Evolutionary conservation across 768 basidiomycete genomes (phyloP).

Genomic region (Neoboletus magnificus): DNA sequence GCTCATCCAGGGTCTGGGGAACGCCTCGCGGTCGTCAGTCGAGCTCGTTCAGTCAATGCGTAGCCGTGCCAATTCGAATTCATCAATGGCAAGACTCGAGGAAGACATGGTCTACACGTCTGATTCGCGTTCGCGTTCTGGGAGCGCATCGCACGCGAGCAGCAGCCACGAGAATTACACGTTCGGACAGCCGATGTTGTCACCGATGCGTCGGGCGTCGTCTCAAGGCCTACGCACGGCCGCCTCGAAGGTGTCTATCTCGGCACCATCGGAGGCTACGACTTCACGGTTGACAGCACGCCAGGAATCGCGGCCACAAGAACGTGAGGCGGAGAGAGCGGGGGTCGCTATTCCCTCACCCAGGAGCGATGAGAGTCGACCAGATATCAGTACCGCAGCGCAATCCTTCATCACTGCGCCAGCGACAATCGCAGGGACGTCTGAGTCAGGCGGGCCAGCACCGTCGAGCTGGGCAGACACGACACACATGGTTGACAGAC

Average conservation of each 20-base stretch:
- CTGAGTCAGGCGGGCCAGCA: conserved; percentile 48
- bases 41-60: conserved; percentile 51
- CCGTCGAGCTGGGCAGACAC: conserved; percentile 48
- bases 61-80: conserved; percentile 63
- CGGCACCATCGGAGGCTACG: conserved; percentile 25
- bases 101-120: conserved; percentile 44
- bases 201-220: conserved; percentile 20
- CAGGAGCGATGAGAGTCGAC: conserved; percentile 39
- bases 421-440: conserved; percentile 53
- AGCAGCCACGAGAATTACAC: conserved; percentile 68
- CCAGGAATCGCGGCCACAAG: conserved; percentile 12
- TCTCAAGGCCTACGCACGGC: conserved; percentile 17
- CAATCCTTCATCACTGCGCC: conserved; percentile 68
- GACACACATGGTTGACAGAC: conserved; percentile 43
- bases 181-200: conserved; percentile 59
- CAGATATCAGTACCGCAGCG: conserved; percentile 67
- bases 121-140: conserved; percentile 37
- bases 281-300: conserved; percentile 23
- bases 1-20: conserved; percentile 59
- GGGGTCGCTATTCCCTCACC: conserved; percentile 26
- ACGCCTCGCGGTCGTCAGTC: conserved; percentile 58
- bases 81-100: conserved; percentile 65
- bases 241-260: conserved; percentile 20
- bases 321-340: conserved; percentile 14
- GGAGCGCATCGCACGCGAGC: conserved; percentile 41